Percentiles rank a stretch among this genome's conserved stretches.
phyloP scores from a whole-genome alignment of 164 flowering plant species.

The Buxus sempervirens region DNA sequence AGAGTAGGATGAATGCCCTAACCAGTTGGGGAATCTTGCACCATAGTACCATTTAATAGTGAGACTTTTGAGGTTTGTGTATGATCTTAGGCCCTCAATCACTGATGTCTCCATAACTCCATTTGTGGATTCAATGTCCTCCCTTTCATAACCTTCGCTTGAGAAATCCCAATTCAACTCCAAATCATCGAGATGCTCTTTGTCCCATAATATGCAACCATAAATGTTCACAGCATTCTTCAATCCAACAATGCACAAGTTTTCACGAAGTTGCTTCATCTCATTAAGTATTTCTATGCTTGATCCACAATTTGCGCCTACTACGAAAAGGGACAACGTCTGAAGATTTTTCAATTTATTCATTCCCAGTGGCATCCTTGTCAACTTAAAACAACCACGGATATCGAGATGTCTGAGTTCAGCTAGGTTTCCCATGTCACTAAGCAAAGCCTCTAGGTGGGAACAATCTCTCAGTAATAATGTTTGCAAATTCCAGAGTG shows the following conservation, averaged over 20 bases:
- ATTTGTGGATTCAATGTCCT: background rate
- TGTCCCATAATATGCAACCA: conserved; percentile 18
- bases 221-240: conserved; percentile 6
- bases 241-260: conserved; percentile 16
- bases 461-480: conserved; percentile 20
- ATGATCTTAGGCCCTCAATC: conserved; percentile 26
- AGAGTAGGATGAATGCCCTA: conserved; percentile 17
- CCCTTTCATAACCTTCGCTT: background rate
- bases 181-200: conserved; percentile 15
- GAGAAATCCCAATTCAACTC: conserved; percentile 17
- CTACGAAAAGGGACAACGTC: conserved; percentile 11
- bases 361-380: conserved; percentile 14
- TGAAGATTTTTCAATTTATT: conserved; percentile 22
- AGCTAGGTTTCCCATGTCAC: conserved; percentile 8
- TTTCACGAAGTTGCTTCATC: conserved; percentile 14
- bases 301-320: conserved; percentile 11
- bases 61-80: conserved; percentile 9
- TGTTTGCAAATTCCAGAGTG: conserved; percentile 30
- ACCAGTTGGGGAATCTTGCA: conserved; percentile 27
- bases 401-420: conserved; percentile 24
- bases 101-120: conserved; percentile 15
- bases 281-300: conserved; percentile 19
- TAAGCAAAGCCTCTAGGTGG: conserved; percentile 19
- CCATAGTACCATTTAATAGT: conserved; percentile 20
- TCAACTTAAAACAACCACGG: background rate